phyloP scores from a whole-genome alignment of 306 rosid species.

The Cicer chorassanicum region DNA sequence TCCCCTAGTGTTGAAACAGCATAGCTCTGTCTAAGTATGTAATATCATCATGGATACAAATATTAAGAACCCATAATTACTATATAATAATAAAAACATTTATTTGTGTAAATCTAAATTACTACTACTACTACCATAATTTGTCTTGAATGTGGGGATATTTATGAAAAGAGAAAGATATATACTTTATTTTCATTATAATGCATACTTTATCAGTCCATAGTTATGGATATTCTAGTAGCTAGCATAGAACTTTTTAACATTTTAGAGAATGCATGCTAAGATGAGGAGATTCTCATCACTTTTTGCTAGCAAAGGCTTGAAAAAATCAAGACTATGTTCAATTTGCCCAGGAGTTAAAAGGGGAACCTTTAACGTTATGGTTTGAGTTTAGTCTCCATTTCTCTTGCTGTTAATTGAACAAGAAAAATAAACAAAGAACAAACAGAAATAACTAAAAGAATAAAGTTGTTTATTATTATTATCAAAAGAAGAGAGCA shows the following conservation, averaged over 20 bases:
- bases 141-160: slow-evolving; percentile 30
- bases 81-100: slow-evolving; percentile 4
- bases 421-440: too few species aligned
- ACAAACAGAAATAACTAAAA: too few species aligned
- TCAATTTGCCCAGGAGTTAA: too few species aligned
- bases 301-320: too few species aligned
- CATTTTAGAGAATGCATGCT: neutral
- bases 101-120: slow-evolving; percentile 35
- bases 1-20: slow-evolving; percentile 48
- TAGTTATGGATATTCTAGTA: neutral
- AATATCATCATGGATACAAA: neutral
- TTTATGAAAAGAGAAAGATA: neutral
- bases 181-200: neutral
- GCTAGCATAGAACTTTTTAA: neutral
- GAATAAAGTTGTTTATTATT: too few species aligned
- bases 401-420: too few species aligned
- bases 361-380: too few species aligned
- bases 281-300: too few species aligned
- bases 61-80: neutral
- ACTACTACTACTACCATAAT: slow-evolving; percentile 28
- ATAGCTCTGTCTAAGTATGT: slow-evolving; percentile 2
- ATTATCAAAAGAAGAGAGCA: too few species aligned
- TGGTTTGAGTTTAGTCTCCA: too few species aligned
- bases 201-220: neutral
- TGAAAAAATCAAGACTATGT: too few species aligned